Percentiles rank a stretch among this genome's conserved stretches.
Conservation (phyloP, 495 filamentous ascomycete genomes). For the Hypoxylon intermedium region DNA sequence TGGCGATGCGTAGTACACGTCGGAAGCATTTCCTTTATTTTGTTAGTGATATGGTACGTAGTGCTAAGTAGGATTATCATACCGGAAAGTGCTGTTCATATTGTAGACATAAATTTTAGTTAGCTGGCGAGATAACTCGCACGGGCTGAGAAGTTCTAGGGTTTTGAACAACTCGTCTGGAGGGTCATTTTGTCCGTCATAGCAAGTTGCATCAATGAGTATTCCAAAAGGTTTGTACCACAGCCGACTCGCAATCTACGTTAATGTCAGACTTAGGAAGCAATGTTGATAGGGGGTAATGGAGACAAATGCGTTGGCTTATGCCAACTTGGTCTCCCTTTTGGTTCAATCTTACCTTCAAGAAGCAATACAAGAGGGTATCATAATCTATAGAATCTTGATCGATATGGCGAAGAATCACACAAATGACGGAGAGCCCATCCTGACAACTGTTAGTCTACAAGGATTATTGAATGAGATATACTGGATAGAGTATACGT, state of each 20-base stretch:
- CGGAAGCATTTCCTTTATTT: constrained; percentile 65
- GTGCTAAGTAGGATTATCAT: constrained; percentile 10
- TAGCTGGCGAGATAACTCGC: constrained; percentile 62
- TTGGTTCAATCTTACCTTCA: constrained; percentile 55
- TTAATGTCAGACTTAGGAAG: not conserved
- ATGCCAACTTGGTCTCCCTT: not conserved
- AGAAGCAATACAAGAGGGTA: constrained; percentile 66
- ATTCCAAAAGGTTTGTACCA: constrained; percentile 72
- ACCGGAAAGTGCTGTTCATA: constrained; percentile 69
- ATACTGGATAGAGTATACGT: not conserved
- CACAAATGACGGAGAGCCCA: constrained; percentile 69
- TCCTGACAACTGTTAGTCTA: constrained; percentile 48
- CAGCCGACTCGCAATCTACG: constrained; percentile 66
- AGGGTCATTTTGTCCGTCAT: constrained; percentile 65
- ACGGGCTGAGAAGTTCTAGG: constrained; percentile 64
- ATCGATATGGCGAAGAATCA: constrained; percentile 69
- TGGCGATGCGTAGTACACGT: constrained; percentile 61
- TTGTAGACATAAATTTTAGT: constrained; percentile 69
- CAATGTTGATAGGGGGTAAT: not conserved
- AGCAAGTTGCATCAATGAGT: constrained; percentile 71
- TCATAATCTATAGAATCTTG: constrained; percentile 65
- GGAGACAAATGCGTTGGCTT: not conserved
- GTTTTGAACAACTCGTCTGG: constrained; percentile 65
- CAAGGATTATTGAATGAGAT: not conserved
- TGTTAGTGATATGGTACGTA: constrained; percentile 12